Percentiles rank a stretch among this genome's conserved stretches.
Evolutionary conservation across 345 rosid genomes (phyloP).

Genomic region (Syzygium jambos): DNA sequence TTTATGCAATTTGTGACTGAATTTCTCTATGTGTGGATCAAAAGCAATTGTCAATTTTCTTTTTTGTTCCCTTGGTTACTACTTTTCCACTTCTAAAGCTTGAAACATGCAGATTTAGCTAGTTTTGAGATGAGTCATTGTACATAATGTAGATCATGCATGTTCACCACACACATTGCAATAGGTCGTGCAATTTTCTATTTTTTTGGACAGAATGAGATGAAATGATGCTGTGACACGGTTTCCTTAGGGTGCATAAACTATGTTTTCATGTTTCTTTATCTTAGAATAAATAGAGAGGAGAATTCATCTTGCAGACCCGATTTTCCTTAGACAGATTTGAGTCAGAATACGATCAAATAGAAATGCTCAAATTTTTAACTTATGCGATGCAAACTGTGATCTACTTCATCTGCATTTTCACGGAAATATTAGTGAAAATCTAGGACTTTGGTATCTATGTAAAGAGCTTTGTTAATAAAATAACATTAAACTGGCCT

Average conservation of each 20-base stretch:
- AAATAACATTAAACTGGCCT: no score
- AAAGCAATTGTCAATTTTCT: no score
- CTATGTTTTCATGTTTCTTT: background rate
- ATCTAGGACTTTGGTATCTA: background rate
- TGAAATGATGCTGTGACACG: background rate
- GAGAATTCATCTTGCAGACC: background rate
- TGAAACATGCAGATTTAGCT: background rate
- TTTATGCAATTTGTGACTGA: no score
- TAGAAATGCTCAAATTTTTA: background rate
- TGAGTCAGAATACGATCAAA: background rate
- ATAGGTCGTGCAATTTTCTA: background rate
- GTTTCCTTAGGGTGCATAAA: background rate
- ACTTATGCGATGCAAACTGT: background rate
- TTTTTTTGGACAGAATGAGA: background rate
- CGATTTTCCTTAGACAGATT: background rate
- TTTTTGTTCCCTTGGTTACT: background rate
- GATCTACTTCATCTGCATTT: background rate
- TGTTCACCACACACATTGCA: background rate
- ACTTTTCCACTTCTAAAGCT: background rate
- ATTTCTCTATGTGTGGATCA: no score
- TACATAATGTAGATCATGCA: background rate
- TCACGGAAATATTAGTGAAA: background rate
- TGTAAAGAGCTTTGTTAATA: no score
- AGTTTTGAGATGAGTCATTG: background rate
- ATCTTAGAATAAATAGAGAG: background rate